A percentile compares a stretch with the other conserved stretches of the same genome.
Evolutionary conservation across 768 basidiomycete genomes (phyloP).

Genomic region (Rhodotorula taiwanensis): DNA sequence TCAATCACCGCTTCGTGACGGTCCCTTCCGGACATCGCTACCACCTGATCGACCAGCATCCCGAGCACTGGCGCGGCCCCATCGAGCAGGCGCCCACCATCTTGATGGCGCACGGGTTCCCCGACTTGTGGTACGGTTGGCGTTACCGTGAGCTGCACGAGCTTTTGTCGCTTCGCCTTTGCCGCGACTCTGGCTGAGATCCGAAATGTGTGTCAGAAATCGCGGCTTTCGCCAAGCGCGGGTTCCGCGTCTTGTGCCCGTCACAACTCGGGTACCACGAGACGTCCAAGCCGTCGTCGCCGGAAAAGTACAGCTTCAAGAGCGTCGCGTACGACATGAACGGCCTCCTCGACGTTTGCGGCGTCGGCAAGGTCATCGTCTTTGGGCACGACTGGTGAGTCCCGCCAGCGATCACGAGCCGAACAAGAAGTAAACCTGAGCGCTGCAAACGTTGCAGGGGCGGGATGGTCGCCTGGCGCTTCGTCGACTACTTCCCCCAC

Average conservation of each 20-base stretch:
- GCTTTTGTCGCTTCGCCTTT: too few relatives aligned
- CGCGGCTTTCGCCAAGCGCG: slow-evolving; percentile 10
- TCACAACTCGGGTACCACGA: slow-evolving; percentile 25
- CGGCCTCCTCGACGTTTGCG: slow-evolving; percentile 15
- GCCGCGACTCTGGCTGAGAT: too few relatives aligned
- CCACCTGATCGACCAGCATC: slow-evolving; percentile 28
- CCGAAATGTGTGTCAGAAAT: slow-evolving; percentile 33
- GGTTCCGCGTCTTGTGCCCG: slow-evolving; percentile 26
- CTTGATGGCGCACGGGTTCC: slow-evolving; percentile 30
- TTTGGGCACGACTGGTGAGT: slow-evolving; percentile 34
- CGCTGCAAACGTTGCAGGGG: too few relatives aligned
- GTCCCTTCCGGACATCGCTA: slow-evolving; percentile 22
- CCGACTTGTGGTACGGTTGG: slow-evolving; percentile 34
- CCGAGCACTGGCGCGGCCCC: background rate
- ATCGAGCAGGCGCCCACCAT: slow-evolving; percentile 17
- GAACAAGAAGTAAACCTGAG: too few relatives aligned
- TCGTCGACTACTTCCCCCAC: slow-evolving; percentile 28
- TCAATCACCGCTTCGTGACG: slow-evolving; percentile 28
- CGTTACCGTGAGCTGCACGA: slow-evolving; percentile 31
- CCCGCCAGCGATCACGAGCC: too few relatives aligned
- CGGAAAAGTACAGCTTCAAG: slow-evolving; percentile 19
- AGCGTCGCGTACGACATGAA: slow-evolving; percentile 27
- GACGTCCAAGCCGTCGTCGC: background rate
- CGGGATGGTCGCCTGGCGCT: slow-evolving; percentile 36
- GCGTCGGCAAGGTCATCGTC: slow-evolving; percentile 22